Base-by-base conservation (phyloP, 2,329 filamentous ascomycete species). In the Graphiopsis chlorocephala region DNA sequence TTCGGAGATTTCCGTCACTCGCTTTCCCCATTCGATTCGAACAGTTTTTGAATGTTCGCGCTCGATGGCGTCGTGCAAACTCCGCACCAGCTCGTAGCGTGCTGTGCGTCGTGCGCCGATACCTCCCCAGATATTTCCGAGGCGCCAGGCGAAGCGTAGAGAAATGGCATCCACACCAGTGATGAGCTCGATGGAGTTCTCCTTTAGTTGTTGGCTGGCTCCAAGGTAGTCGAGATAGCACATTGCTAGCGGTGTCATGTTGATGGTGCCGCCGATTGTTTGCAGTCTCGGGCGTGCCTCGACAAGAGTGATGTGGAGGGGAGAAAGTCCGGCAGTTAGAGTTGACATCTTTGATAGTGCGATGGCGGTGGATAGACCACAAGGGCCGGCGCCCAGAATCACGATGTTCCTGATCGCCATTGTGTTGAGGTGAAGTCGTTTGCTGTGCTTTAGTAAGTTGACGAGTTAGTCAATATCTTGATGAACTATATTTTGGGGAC, bases 21-120 rank as follows among this genome's bases (percentile, higher is more conserved):
- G 78, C 70, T 79, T 80, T 4, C 79, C 78, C 62, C 77, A 82
- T 17, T 77, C 68, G 8, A 82, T 67, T n/a, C 76, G 14, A n/a
- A 58, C 33, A 5, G 55, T 45, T 14, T 58, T 4, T 5, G 35
- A 58, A 11, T 64, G 28, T 35, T 61, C 50, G 10, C 53, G 50
- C 6, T 47, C 8, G 48, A 62, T 28, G n/a, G 42, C 50, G 28
- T 52, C 57, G n/a, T 60, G 14, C 26, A 66, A 53, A 31, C 64
- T 53, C n/a, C 63, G 56, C 4, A 33, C 53, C 42, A 62, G 55
- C 23, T 25, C 65, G 62, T 31, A 47, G 42, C 26, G 65, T 59
- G 29, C 61, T 50, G 53, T 64, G 47, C 45, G 29, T 64, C 58
- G 50, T 56, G 20, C 33, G 26, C 31, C 38, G n/a, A 26, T 14